Base-by-base conservation (phyloP, 2,329 filamentous ascomycete genomes). In the Fusarium aywerte region DNA sequence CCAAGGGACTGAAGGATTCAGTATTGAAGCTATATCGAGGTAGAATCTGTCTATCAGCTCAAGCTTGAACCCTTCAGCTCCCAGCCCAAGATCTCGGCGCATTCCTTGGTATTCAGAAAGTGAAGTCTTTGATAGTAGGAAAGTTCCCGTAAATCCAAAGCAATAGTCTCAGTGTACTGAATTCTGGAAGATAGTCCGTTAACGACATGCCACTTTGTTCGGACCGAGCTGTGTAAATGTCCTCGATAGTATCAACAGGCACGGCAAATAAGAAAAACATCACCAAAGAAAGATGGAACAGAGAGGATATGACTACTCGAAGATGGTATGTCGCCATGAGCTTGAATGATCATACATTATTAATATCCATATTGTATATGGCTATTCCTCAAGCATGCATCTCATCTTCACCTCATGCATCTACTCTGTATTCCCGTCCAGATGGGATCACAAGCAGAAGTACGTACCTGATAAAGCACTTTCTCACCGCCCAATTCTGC, bases 401-500 rank as follows among this genome's bases (percentile, higher is more conserved):
- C 16, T 27, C 23, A n/a, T n/a, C n/a, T n/a, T n/a, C n/a, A n/a
- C 10, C 13, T 13, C 40, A 18, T 29, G 40, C 23, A 27, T 27
- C 27, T 10, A 7, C n/a, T n/a, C n/a, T n/a, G n/a, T n/a, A n/a
- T n/a, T n/a, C n/a, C n/a, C n/a, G n/a, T n/a, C n/a, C n/a, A n/a
- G n/a, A n/a, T n/a, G n/a, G n/a, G n/a, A n/a, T n/a, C n/a, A n/a
- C 27, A 27, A 27, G 27, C 18, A 12, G 4, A 16, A 36, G 39
- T 61, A 65, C 65, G 54, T 65, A 47, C 51, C 52, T 10, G 13
- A n/a, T 13, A 29, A 18, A 47, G 16, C 12, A 43, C 39, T 31
- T 20, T 3, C 45, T 52, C 71, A 73, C 71, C 71, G 71, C 71
- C 65, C 7, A 67, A 71, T 73, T 71, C 62, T 73, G 71, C 71